Conservation (phyloP, 495 filamentous ascomycete genomes). For the Chaetomium fimeti region DNA sequence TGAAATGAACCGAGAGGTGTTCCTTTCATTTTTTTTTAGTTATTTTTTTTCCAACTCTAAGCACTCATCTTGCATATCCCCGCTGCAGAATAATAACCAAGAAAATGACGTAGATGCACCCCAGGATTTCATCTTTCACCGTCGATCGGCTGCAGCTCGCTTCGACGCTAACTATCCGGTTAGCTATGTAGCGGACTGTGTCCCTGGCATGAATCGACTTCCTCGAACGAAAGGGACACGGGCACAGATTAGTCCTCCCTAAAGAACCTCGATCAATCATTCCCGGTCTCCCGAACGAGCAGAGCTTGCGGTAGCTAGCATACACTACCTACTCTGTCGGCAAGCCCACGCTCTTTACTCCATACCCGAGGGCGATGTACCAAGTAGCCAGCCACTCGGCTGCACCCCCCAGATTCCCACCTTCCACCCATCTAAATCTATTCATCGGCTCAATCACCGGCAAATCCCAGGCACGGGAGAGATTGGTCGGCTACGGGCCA, state of each 20-base stretch:
- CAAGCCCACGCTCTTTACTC: not conserved
- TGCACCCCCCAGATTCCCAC: not conserved
- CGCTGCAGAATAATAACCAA: no score
- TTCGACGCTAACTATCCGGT: not conserved
- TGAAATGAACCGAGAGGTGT: no score
- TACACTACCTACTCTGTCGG: not conserved
- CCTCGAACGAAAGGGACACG: not conserved
- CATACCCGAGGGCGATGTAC: no score
- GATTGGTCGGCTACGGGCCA: slow-evolving; percentile 18
- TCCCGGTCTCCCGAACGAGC: not conserved
- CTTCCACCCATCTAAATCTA: not conserved
- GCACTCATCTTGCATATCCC: no score
- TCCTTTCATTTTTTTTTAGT: no score
- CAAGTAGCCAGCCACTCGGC: no score
- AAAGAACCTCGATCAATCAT: not conserved
- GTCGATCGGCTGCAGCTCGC: no score
- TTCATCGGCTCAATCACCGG: slow-evolving; percentile 22
- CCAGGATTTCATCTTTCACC: no score
- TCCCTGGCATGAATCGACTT: no score
- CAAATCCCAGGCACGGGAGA: slow-evolving; percentile 14
- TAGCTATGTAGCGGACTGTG: no score
- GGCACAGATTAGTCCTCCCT: not conserved
- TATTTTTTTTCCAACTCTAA: no score
- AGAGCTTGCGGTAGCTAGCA: not conserved
- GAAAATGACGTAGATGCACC: no score